Base-by-base conservation (phyloP, 2,329 filamentous ascomycete genomes). In the Aspergillus sp. region DNA sequence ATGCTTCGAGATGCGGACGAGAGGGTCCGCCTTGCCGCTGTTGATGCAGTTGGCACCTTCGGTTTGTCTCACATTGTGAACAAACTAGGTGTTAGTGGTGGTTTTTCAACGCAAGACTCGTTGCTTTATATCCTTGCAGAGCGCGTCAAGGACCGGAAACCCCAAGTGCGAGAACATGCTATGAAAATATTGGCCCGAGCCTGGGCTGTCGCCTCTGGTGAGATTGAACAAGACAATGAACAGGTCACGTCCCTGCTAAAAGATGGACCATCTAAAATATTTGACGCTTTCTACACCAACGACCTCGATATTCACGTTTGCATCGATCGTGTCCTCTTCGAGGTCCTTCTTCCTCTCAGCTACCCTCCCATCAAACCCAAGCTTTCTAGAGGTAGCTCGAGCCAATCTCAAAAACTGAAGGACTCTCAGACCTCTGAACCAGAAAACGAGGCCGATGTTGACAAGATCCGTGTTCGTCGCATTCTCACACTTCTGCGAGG, bases 121-220 rank as follows among this genome's bases (percentile, higher is more conserved):
- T 83, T 97, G 24, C 82, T 99, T 15, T 86, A 83, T 54, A 91
- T 89, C 61, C 83, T 99, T 24, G 90, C 91, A 26, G 92, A 97
- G 69, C 86, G 95, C 62, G 91, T 91, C 63, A 91, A 93, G 65
- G 96, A 99, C 76, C 88, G 89, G 61, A 93, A 89, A 71, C 85
- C 88, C 13, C 80, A 85, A 42, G 90, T 99, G 11, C 89, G 93
- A 56, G 86, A 90, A 39, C 91, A 93, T 66, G 93, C 91, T 22
- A 96, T 96, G 85, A 88, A 87, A 50, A 81, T 96, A 8, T 79
- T 98, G 1, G 90, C 86, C 11, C 90, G 88, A 60, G 87, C 98
- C 26, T 99, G 95, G 95, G 93, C 91, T n/a, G 93, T 96, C 17
- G 93, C 91, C 12, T 86, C 88, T 17, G 90, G 91, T 17, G 93